Evolutionary conservation across 2,329 filamentous ascomycete genomes (phyloP).

Genomic region (Claviceps citrina): DNA sequence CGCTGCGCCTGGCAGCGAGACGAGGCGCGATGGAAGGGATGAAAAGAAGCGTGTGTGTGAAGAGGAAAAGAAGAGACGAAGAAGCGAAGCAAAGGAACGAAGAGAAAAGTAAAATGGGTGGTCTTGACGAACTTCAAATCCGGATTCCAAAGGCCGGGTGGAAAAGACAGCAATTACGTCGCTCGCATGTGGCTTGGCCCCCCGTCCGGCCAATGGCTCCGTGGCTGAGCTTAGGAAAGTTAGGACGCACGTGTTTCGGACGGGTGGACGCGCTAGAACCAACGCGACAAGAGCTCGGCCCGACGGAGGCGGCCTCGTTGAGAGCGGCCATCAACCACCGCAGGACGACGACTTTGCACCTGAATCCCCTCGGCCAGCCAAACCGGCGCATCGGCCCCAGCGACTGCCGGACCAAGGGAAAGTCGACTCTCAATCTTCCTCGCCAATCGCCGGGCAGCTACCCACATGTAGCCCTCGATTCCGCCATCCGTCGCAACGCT

Average conservation of each 20-base stretch:
- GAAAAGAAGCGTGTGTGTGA: not conserved
- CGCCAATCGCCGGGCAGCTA: not conserved
- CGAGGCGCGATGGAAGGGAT: not conserved
- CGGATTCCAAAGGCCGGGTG: too few species aligned
- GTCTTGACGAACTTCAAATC: too few species aligned
- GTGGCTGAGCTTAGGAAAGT: too few species aligned
- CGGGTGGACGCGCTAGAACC: too few species aligned
- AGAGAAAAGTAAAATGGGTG: not conserved
- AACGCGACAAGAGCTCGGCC: too few species aligned
- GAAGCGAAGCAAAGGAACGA: not conserved
- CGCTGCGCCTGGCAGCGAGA: not conserved
- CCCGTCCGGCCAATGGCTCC: too few species aligned
- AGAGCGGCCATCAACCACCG: not conserved
- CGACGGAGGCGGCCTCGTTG: not conserved
- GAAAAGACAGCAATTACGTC: too few species aligned
- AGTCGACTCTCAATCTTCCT: too few species aligned
- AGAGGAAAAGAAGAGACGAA: not conserved
- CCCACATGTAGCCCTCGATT: slow-evolving; percentile 18
- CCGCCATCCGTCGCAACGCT: slow-evolving; percentile 9
- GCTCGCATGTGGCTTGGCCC: too few species aligned
- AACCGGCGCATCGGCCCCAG: not conserved
- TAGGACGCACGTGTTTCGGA: too few species aligned
- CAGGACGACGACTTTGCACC: too few species aligned
- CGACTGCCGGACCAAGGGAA: not conserved
- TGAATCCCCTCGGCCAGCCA: not conserved